Evolutionary conservation across 108 stramenopile genomes (phyloP).

Genomic region (Epipyxis sp.): DNA sequence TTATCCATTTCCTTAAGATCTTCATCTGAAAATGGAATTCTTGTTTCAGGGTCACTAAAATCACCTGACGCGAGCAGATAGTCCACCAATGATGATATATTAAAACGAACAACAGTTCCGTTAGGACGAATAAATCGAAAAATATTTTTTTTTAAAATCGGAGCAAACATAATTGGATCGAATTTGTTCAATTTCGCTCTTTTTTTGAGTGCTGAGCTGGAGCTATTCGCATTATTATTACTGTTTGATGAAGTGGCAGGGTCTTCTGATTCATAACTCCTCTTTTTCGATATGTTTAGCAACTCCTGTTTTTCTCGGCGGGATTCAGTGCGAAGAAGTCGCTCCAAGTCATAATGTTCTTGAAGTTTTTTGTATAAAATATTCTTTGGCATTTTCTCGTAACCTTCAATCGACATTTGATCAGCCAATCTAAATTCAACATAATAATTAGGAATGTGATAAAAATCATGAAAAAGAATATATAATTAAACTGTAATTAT

Average conservation of each 20-base stretch:
- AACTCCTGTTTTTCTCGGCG: background rate
- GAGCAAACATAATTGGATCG: conserved; percentile 28
- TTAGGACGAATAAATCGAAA: conserved; percentile 44
- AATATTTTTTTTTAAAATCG: background rate
- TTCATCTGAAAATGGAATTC: conserved; percentile 35
- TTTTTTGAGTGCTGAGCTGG: background rate
- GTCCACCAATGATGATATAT: conserved; percentile 24
- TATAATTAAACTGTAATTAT: background rate
- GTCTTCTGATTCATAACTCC: background rate
- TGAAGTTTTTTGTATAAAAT: background rate
- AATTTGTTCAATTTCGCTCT: conserved; percentile 11
- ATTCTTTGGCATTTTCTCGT: background rate
- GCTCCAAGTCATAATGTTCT: background rate
- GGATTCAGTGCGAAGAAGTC: background rate
- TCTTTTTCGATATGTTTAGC: background rate
- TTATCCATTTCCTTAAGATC: conserved; percentile 33
- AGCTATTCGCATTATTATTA: background rate
- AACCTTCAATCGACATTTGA: background rate
- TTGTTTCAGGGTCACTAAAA: conserved; percentile 35
- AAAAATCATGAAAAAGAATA: background rate
- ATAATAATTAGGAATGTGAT: background rate
- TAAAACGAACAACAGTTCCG: conserved; percentile 32
- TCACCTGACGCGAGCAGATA: conserved; percentile 32
- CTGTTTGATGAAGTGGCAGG: background rate
- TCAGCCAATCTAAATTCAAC: conserved; percentile 2